phyloP scores from a whole-genome alignment of 768 basidiomycete genomes.

The Hemileccinum rubropunctum region DNA sequence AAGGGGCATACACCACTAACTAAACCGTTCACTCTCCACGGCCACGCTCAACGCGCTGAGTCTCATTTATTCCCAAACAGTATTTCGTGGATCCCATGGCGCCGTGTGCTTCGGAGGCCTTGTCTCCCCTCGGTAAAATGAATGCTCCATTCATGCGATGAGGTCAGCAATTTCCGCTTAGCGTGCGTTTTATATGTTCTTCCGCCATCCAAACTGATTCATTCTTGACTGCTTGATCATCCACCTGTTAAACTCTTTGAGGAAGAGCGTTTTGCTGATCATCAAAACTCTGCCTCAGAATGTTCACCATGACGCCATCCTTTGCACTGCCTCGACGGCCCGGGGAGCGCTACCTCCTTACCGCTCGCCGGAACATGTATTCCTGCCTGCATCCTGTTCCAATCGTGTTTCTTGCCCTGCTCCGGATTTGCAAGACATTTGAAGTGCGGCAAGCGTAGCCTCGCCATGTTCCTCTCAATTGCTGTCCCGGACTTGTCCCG shows the following conservation, averaged over 20 bases:
- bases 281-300: slow-evolving; percentile 22
- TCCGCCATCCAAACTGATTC: slow-evolving; percentile 12
- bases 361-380: slow-evolving; percentile 30
- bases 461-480: slow-evolving; percentile 25
- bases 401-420: slow-evolving; percentile 32
- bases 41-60: slow-evolving; percentile 23
- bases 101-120: slow-evolving; percentile 8
- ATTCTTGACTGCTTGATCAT: slow-evolving; percentile 14
- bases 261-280: slow-evolving; percentile 29
- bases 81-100: slow-evolving; percentile 10
- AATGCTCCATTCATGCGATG: slow-evolving; percentile 15
- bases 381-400: slow-evolving; percentile 30
- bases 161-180: slow-evolving; percentile 28
- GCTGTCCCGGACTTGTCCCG: slow-evolving; percentile 21
- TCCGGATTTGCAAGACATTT: slow-evolving; percentile 31
- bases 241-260: slow-evolving; percentile 30
- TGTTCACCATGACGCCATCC: slow-evolving; percentile 26
- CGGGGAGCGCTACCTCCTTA: slow-evolving; percentile 20
- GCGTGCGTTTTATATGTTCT: slow-evolving; percentile 2
- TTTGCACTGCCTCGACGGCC: slow-evolving; percentile 26
- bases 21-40: slow-evolving; percentile 25
- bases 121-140: slow-evolving; percentile 12
- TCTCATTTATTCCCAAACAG: slow-evolving; percentile 12
- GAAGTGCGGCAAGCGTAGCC: slow-evolving; percentile 26
- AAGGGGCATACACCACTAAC: slow-evolving; percentile 19